A percentile compares a stretch with the other conserved stretches of the same genome.
These are phyloP conservation scores for Chamaecyparis obtusa DNA, from an alignment of 75 land plant genomes.

Conservation along the genomic window DNA sequence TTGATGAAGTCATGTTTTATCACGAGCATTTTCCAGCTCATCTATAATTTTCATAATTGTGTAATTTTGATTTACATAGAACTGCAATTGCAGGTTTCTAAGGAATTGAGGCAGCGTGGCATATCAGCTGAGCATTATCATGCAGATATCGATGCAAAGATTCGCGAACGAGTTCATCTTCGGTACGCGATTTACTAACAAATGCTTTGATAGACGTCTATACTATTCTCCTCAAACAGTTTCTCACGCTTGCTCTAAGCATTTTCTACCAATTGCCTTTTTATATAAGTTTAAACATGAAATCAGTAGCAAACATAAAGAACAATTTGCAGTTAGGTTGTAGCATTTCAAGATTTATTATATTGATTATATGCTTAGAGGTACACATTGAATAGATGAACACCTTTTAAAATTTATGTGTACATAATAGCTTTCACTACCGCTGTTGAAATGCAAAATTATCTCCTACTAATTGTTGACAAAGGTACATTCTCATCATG, in stretches of 20 bases:
- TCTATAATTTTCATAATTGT: neutral
- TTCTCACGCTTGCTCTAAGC: neutral
- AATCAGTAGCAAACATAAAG: neutral
- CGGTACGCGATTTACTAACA: slow-evolving; percentile 32
- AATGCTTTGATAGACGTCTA: neutral
- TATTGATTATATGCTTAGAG: neutral
- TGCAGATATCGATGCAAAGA: slow-evolving; percentile 89
- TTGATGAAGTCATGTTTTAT: neutral
- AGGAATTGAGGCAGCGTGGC: slow-evolving; percentile 66
- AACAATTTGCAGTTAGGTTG: neutral
- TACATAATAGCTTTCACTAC: neutral
- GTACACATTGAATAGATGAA: neutral
- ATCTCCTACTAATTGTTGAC: neutral
- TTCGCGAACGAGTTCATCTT: slow-evolving; percentile 79
- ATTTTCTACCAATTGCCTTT: neutral
- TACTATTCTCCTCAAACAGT: neutral
- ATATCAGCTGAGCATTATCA: slow-evolving; percentile 95
- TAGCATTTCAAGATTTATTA: neutral
- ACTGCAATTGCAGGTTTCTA: slow-evolving; percentile 63
- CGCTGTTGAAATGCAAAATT: neutral
- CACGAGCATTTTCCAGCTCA: neutral
- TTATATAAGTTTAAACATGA: neutral
- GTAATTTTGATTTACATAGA: slow-evolving; percentile 5
- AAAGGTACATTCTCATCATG: neutral
- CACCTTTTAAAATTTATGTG: neutral